These are phyloP conservation scores for Pichia norvegensis DNA, from an alignment of 1,139 yeast genomes.

Conservation along the genomic window DNA sequence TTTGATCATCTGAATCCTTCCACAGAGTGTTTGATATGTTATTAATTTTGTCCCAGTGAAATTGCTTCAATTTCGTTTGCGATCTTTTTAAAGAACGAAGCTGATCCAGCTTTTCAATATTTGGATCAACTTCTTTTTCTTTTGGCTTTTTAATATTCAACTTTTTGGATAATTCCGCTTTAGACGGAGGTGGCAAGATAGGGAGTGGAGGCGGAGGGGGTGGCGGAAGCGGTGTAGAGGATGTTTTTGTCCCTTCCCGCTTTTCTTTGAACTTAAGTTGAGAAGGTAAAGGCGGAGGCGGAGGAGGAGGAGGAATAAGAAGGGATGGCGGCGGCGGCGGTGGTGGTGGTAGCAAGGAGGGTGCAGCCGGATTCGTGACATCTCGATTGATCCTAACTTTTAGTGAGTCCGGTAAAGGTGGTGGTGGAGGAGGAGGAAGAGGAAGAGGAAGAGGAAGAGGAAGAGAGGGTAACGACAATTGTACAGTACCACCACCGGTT, in stretches of 20 bases:
- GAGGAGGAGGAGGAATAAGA: constrained; percentile 5
- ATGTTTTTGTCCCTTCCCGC: neutral
- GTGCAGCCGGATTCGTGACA: no score
- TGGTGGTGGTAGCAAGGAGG: no score
- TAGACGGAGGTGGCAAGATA: constrained; percentile 1
- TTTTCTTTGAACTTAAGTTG: neutral
- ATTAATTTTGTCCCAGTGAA: constrained; percentile 89
- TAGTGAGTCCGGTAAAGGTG: no score
- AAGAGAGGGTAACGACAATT: no score
- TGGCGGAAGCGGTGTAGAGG: constrained; percentile 4
- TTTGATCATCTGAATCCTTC: constrained; percentile 49
- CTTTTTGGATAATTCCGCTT: neutral
- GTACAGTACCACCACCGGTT: neutral
- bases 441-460: no score
- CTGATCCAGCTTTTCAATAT: constrained; percentile 8
- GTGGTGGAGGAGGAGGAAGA: neutral
- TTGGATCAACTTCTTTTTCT: constrained; percentile 12
- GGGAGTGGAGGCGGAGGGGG: constrained; percentile 7
- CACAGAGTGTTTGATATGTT: constrained; percentile 72
- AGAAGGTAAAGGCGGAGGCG: constrained; percentile 1
- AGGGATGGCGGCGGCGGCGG: neutral
- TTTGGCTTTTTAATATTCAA: neutral
- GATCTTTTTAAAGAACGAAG: constrained; percentile 36
- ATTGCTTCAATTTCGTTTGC: constrained; percentile 67
- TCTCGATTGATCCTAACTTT: no score